These are phyloP conservation scores for Cardamine resedifolia DNA, from an alignment of 345 rosid species.

Conservation along the genomic window DNA sequence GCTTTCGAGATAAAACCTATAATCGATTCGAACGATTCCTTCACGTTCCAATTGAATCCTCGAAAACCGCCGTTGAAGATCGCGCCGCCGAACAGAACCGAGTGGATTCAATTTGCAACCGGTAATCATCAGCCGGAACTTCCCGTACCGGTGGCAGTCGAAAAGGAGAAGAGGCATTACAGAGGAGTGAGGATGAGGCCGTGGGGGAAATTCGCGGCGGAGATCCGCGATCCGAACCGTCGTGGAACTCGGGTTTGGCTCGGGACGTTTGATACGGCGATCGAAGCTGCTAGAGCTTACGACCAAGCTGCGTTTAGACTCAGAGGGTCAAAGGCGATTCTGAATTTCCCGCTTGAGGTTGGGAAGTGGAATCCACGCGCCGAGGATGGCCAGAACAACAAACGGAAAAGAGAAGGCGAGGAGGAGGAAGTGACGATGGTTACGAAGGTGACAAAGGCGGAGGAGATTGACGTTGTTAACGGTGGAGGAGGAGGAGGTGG, in stretches of 20 bases:
- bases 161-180: conserved; percentile 53
- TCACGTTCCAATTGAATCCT: conserved; percentile 26
- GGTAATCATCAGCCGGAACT: conserved; percentile 23
- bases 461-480: conserved; percentile 24
- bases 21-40: conserved; percentile 4
- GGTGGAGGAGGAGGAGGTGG: background rate
- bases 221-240: conserved; percentile 84
- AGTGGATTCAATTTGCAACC: conserved; percentile 50
- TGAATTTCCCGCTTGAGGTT: conserved; percentile 86
- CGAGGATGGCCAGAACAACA: conserved; percentile 38
- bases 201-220: conserved; percentile 98
- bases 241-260: conserved; percentile 82
- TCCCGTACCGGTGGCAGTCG: background rate
- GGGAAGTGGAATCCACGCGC: conserved; percentile 37
- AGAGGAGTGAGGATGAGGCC: conserved; percentile 93
- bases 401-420: conserved; percentile 42
- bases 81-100: conserved; percentile 49
- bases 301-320: conserved; percentile 78
- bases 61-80: conserved; percentile 57
- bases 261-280: conserved; percentile 72
- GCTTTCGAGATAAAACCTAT: background rate
- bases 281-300: conserved; percentile 86
- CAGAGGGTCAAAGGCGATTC: conserved; percentile 79
- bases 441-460: conserved; percentile 37
- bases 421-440: conserved; percentile 19